Conservation (phyloP, 305 asterid species). For the Ilex paraguariensis region DNA sequence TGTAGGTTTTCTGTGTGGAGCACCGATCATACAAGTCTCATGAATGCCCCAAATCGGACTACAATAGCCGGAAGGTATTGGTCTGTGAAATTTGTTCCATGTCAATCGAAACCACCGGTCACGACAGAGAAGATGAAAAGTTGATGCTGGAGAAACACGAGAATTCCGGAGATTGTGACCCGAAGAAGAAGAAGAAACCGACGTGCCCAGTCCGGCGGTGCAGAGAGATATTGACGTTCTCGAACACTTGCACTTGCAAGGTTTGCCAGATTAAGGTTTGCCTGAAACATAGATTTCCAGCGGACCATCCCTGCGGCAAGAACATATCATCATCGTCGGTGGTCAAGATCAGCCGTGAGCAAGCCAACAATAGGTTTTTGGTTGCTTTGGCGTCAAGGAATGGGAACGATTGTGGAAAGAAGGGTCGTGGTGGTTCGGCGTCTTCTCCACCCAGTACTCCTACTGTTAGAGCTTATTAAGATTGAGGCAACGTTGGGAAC, state of each 20-base stretch:
- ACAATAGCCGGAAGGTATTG: slow-evolving; percentile 56
- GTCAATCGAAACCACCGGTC: slow-evolving; percentile 68
- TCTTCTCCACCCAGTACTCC: slow-evolving; percentile 23
- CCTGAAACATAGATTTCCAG: slow-evolving; percentile 76
- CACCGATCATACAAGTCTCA: slow-evolving; percentile 75
- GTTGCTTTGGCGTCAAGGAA: slow-evolving; percentile 44
- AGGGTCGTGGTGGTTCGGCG: slow-evolving; percentile 10
- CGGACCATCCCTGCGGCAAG: slow-evolving; percentile 56
- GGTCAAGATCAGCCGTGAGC: slow-evolving; percentile 4
- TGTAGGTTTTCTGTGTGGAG: slow-evolving; percentile 61
- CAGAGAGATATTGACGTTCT: slow-evolving; percentile 65
- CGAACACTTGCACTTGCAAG: slow-evolving; percentile 68
- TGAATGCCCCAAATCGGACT: slow-evolving; percentile 58
- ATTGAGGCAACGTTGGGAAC: no score
- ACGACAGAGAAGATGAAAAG: slow-evolving; percentile 47
- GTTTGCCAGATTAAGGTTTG: slow-evolving; percentile 55
- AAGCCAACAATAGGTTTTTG: slow-evolving; percentile 43
- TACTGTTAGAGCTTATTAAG: slow-evolving; percentile 44
- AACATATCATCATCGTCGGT: slow-evolving; percentile 5
- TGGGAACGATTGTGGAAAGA: slow-evolving; percentile 55
- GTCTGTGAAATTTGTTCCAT: slow-evolving; percentile 64
- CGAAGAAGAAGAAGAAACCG: slow-evolving; percentile 64
- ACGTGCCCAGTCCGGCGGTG: slow-evolving; percentile 66
- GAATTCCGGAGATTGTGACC: slow-evolving; percentile 69
- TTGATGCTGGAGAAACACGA: slow-evolving; percentile 47